A percentile compares a stretch with the other conserved stretches of the same genome.
Conservation (phyloP, 2,329 filamentous ascomycete genomes). For the Calonectria pauciramosa region DNA sequence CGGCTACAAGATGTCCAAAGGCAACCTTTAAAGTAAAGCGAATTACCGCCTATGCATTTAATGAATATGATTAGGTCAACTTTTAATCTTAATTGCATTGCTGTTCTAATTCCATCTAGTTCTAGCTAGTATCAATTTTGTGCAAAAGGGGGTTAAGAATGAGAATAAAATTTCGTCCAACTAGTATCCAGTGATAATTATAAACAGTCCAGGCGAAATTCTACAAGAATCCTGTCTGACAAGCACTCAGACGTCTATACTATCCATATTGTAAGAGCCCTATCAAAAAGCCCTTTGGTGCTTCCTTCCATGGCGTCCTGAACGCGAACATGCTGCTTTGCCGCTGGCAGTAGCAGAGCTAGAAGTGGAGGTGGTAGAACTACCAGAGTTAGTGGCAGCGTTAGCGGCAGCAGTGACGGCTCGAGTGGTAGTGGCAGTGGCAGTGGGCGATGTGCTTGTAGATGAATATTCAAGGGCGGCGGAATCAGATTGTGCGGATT, state of each 20-base stretch:
- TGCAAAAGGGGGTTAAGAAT: neutral
- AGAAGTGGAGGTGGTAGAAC: neutral
- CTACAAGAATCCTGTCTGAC: neutral
- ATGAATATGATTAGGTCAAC: neutral
- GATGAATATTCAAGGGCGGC: neutral
- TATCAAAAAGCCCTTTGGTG: neutral
- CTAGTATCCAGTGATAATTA: neutral
- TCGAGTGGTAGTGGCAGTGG: neutral
- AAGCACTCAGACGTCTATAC: neutral
- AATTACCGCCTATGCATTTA: neutral
- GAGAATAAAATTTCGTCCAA: neutral
- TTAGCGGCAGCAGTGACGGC: neutral
- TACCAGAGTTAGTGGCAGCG: neutral
- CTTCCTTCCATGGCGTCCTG: neutral
- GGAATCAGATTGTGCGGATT: neutral
- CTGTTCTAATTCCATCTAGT: neutral
- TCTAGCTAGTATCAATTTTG: neutral
- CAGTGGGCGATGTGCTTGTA: neutral
- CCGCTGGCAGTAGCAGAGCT: neutral
- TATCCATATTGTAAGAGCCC: neutral
- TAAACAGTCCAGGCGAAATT: neutral
- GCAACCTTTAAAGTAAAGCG: neutral
- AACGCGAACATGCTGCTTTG: neutral
- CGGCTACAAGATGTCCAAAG: slow-evolving; percentile 54
- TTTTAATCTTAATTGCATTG: neutral